Conservation (phyloP, 768 basidiomycete species). For the Kwoniella heveanensis region DNA sequence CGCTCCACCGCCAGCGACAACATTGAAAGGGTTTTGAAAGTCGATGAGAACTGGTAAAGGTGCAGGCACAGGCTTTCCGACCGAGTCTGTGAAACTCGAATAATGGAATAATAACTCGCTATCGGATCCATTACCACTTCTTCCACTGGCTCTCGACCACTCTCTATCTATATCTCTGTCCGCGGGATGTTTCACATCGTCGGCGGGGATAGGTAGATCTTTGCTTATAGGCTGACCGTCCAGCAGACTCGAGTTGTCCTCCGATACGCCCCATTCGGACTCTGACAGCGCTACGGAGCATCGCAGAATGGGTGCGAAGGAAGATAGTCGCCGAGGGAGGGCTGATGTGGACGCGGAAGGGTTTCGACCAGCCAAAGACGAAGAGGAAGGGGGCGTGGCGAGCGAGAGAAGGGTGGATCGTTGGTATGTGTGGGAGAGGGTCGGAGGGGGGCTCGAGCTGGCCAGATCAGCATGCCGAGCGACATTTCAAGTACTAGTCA, state of each 20-base stretch:
- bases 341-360: not conserved
- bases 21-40: slow-evolving; percentile 12
- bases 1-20: not conserved
- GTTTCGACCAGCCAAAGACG: too few species aligned
- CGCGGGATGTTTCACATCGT: slow-evolving; percentile 9
- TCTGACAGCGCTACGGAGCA: slow-evolving; percentile 2
- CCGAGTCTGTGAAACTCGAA: not conserved
- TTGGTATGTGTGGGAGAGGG: slow-evolving; percentile 7
- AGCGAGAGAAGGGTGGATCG: slow-evolving; percentile 13
- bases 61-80: not conserved
- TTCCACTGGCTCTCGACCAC: not conserved
- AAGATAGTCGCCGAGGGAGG: slow-evolving; percentile 15
- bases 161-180: not conserved
- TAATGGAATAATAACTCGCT: slow-evolving; percentile 11
- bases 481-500: too few species aligned
- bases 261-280: slow-evolving; percentile 11
- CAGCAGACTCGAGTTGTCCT: slow-evolving; percentile 4
- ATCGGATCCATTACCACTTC: not conserved
- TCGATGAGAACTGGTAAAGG: slow-evolving; percentile 13
- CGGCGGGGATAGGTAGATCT: slow-evolving; percentile 13
- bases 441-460: not conserved
- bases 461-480: too few species aligned
- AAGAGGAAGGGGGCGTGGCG: slow-evolving; percentile 9
- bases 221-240: slow-evolving; percentile 19
- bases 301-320: slow-evolving; percentile 22